Conservation (phyloP, 257 asterid species). For the Ocimum tenuiflorum region DNA sequence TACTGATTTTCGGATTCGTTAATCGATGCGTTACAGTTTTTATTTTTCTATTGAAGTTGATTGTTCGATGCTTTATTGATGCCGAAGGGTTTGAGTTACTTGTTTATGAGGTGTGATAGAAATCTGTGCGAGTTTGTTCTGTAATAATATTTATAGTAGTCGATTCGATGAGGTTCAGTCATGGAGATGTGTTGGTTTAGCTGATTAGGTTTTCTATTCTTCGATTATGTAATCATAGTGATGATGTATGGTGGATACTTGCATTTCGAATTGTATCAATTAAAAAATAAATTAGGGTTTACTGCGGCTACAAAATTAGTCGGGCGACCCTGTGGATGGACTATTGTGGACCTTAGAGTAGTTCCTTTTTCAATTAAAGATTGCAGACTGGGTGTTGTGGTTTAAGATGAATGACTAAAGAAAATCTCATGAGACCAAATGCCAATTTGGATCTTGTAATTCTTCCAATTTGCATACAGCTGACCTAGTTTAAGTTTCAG, state of each 20-base stretch:
- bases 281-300: slow-evolving; percentile 12
- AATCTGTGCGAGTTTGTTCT: neutral
- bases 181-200: slow-evolving; percentile 1
- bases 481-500: no score
- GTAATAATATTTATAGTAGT: neutral
- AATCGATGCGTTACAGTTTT: neutral
- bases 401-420: neutral
- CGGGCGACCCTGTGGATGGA: neutral
- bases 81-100: no score
- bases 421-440: neutral
- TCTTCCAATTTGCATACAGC: neutral
- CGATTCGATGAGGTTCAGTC: neutral
- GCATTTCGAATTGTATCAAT: neutral
- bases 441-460: no score
- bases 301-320: neutral
- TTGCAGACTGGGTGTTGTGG: neutral
- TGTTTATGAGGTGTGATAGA: no score
- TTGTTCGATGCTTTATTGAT: neutral
- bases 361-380: neutral
- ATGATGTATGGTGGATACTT: neutral
- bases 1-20: neutral
- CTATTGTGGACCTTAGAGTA: neutral
- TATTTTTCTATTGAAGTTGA: neutral
- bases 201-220: neutral
- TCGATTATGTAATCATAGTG: neutral